Conservation (phyloP, 2,329 filamentous ascomycete species). For the Fusarium sp. region DNA sequence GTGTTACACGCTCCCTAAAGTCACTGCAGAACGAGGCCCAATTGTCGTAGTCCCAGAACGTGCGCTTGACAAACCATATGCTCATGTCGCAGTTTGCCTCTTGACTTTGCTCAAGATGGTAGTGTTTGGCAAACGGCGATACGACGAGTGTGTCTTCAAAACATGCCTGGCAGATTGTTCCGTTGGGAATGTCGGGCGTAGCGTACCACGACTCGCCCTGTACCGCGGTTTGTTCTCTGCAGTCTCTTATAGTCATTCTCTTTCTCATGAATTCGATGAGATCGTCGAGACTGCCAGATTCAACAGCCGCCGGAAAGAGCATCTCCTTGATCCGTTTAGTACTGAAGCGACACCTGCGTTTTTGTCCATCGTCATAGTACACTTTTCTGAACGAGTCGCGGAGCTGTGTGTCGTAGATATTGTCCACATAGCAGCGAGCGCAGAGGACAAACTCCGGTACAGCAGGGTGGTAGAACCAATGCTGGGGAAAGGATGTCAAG, state of each 20-base stretch:
- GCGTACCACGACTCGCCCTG: slow-evolving; percentile 48
- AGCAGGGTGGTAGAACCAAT: slow-evolving; percentile 51
- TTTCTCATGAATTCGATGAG: slow-evolving; percentile 45
- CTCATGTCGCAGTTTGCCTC: slow-evolving; percentile 47
- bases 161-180: slow-evolving; percentile 51
- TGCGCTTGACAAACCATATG: slow-evolving; percentile 44
- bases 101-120: slow-evolving; percentile 27
- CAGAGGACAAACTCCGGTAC: slow-evolving; percentile 50
- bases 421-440: slow-evolving; percentile 51
- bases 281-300: slow-evolving; percentile 41
- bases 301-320: slow-evolving; percentile 45
- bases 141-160: slow-evolving; percentile 49
- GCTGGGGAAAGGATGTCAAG: slow-evolving; percentile 43
- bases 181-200: slow-evolving; percentile 45
- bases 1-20: slow-evolving; percentile 41
- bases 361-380: slow-evolving; percentile 37
- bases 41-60: slow-evolving; percentile 43
- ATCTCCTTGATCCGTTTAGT: slow-evolving; percentile 45
- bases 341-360: slow-evolving; percentile 50
- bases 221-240: slow-evolving; percentile 16
- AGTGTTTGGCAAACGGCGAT: slow-evolving; percentile 45
- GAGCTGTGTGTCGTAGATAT: slow-evolving; percentile 48
- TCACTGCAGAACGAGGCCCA: slow-evolving; percentile 49
- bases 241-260: slow-evolving; percentile 33
- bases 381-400: slow-evolving; percentile 40